Base-by-base conservation (phyloP, 164 flowering plant genomes). In the Taxillus chinensis region DNA sequence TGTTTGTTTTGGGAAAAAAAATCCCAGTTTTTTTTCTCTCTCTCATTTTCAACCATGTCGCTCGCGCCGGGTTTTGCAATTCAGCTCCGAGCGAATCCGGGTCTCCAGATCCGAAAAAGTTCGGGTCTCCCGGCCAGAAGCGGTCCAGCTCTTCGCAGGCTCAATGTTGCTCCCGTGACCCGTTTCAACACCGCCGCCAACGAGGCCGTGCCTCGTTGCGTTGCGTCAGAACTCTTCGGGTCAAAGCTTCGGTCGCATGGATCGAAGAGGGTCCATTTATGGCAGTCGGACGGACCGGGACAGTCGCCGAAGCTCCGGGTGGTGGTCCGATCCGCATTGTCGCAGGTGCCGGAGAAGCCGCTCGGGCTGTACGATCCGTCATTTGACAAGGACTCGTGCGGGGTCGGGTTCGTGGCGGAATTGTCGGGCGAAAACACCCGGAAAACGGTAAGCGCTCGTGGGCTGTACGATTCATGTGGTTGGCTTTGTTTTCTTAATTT, bases 321-420 rank as follows among this genome's bases (percentile, higher is more conserved):
- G 0, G 83, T 75, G 38, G 82, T 74, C 43, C 75, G 78, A 8
- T 80, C 92, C 51, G 73, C 77, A 37, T 51, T 95, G 60, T 95
- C 99, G 10, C 83, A 73, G 61, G 92, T 89, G 39, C 99, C 99
- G 46, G 95, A 89, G 75, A 86, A 87, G 82, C 95, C 96, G 4
- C 82, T 89, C 16, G 99, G 99, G 7, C 73, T 95, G 5, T 95
- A 91, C 50, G 92, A 95, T 74, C 90, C 99, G 4, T 61, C 80
- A 2, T 83, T 84, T 46, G 99, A 95, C 70, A 95, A 87, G 80
- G 99, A 95, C 68, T 89, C 99, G 2, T 95, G 99, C 57, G 99
- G 99, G 9, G 99, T 95, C 40, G 99, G 99, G 41, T 95, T 95
- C 42, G 89, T 91, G 15, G 99, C 97, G 0, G 99, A 95, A 64